Conservation (phyloP, 257 asterid genomes). For the Cinchona pubescens region DNA sequence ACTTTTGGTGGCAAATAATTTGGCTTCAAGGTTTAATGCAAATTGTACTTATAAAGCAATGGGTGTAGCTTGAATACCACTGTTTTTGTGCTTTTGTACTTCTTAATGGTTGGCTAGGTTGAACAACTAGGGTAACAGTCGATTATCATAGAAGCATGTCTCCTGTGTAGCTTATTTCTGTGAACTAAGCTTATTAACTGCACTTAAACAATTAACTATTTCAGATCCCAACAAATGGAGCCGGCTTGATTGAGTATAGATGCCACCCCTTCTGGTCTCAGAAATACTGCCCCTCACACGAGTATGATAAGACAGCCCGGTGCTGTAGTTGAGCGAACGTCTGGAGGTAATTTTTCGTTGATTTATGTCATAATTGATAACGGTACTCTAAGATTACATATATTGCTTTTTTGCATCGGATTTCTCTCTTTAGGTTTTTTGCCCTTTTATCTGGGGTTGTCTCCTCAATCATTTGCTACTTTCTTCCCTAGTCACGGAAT, state of each 20-base stretch:
- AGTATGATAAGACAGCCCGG: constrained; percentile 71
- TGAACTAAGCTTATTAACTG: neutral
- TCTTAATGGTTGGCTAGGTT: neutral
- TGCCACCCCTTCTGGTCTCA: constrained; percentile 97
- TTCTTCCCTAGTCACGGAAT: constrained; percentile 51
- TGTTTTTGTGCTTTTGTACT: neutral
- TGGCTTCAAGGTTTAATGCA: neutral
- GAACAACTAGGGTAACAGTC: neutral
- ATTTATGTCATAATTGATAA: neutral
- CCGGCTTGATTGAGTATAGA: constrained; percentile 90
- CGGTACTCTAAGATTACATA: neutral
- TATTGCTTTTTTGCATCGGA: neutral
- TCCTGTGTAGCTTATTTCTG: neutral
- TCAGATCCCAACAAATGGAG: constrained; percentile 82
- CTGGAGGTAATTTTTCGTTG: constrained; percentile 58
- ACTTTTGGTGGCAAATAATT: neutral
- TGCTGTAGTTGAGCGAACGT: constrained; percentile 98
- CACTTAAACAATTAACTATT: neutral
- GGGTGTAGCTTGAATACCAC: neutral
- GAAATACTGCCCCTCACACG: constrained; percentile 92
- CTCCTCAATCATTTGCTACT: neutral
- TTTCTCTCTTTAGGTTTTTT: neutral
- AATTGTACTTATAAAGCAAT: neutral
- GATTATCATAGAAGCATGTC: neutral
- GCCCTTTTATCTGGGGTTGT: neutral